Evolutionary conservation across 805 yeast species (phyloP), one percentile per base, ranked within the genome.

Genomic region (Candida anglica): DNA sequence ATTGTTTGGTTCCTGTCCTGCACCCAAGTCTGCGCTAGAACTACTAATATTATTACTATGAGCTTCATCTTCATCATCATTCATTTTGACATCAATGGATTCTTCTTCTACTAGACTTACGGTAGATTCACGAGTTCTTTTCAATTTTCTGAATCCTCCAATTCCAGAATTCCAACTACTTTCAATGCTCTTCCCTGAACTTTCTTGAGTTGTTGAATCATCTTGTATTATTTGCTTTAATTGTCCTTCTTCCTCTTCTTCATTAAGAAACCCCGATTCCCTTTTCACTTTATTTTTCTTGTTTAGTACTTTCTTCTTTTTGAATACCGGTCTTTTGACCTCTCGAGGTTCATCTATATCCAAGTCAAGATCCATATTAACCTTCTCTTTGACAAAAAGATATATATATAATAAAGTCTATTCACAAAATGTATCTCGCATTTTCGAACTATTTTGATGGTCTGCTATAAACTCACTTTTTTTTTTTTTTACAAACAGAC

Each of bases 221-320:
- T n/a, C n/a, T n/a, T n/a, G n/a, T n/a, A n/a, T n/a, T n/a, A n/a
- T n/a, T n/a, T n/a, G n/a, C n/a, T n/a, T n/a, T n/a, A n/a, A n/a
- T n/a, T n/a, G n/a, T n/a, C n/a, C n/a, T n/a, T n/a, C n/a, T n/a
- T n/a, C n/a, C n/a, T 58, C 59, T 55, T 43, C 0, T 56, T 46
- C 13, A 61, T 34, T 2, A 65, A 53, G 18, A 61, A 38, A 6
- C 59, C 5, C 40, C 44, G 3, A 53, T 31, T 5, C 40, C 38
- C 15, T 48, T 48, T 30, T 48, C 46, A 14, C 40, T 30, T 13
- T 46, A 55, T 6, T 49, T 34, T 16, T 47, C 43, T 13, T 36
- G 35, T 11, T 27, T 42, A 20, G 42, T 27, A 27, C 34, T 34
- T 18, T 38, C 34, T 33, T 44, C 36, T 39, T 39, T 22, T 36